Evolutionary conservation across 2,329 filamentous ascomycete species (phyloP).

Genomic region (Niveomyces coronatus): DNA sequence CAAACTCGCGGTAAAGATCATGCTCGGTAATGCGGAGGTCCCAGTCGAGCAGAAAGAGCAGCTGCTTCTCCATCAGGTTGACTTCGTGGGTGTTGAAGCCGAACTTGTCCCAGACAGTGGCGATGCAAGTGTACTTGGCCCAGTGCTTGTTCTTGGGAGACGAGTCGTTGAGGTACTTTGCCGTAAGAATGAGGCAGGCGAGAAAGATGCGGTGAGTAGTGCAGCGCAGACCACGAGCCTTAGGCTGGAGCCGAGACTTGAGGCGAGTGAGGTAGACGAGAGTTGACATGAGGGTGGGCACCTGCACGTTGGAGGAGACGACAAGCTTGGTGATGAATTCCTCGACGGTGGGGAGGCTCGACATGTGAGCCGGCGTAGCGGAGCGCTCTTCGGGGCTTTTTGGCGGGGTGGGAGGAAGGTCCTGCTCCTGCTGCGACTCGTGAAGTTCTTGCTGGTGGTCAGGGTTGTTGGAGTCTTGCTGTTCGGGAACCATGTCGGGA

Average conservation of each 20-base stretch:
- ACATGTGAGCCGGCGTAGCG: slow-evolving; percentile 35
- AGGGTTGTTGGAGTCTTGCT: slow-evolving; percentile 19
- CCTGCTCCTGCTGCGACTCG: too few species aligned
- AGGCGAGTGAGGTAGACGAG: slow-evolving; percentile 86
- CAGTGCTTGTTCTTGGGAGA: slow-evolving; percentile 99
- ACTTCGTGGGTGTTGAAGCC: slow-evolving; percentile 93
- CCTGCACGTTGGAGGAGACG: slow-evolving; percentile 88
- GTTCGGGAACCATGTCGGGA: slow-evolving; percentile 41
- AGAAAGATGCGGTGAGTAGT: slow-evolving; percentile 97
- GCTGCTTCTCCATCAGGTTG: slow-evolving; percentile 98
- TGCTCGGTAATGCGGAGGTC: slow-evolving; percentile 77
- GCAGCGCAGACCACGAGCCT: slow-evolving; percentile 92
- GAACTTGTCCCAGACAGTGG: slow-evolving; percentile 55
- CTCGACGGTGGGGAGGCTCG: slow-evolving; percentile 65
- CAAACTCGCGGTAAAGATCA: slow-evolving; percentile 79
- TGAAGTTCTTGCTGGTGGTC: too few species aligned
- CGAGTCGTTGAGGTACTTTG: slow-evolving; percentile 97
- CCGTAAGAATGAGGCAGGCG: slow-evolving; percentile 71
- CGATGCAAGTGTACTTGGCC: slow-evolving; percentile 83
- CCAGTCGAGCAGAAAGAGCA: slow-evolving; percentile 91
- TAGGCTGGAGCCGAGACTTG: slow-evolving; percentile 75
- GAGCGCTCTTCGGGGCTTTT: slow-evolving; percentile 30
- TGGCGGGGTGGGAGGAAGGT: slow-evolving; percentile 39
- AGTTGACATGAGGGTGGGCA: slow-evolving; percentile 93
- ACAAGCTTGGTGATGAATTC: slow-evolving; percentile 89